Percentiles rank a stretch among this genome's conserved stretches.
These are phyloP conservation scores for Solanum chilense DNA, from an alignment of 257 asterid species.

Conservation along the genomic window DNA sequence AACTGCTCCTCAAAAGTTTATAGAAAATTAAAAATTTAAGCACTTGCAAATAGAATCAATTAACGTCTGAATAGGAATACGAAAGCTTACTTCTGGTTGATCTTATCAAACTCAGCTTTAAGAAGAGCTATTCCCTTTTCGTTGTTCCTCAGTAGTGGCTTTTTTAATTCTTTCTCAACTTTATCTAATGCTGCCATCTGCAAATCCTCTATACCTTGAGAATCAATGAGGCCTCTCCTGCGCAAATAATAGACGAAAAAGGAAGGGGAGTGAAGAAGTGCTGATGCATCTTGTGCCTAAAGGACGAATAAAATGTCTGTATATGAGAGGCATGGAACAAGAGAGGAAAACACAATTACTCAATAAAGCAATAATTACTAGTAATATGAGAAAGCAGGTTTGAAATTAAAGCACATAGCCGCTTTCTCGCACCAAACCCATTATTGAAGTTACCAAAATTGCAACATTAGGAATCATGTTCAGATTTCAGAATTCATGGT, in stretches of 20 bases:
- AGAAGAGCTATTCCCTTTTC: slow-evolving; percentile 85
- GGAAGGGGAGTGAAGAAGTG: not conserved
- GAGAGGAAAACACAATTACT: not conserved
- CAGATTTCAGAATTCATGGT: not conserved
- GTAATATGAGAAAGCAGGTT: not conserved
- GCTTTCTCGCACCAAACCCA: not conserved
- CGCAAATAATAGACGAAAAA: not conserved
- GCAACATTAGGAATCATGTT: not conserved
- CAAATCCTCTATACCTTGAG: slow-evolving; percentile 75
- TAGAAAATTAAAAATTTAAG: not conserved
- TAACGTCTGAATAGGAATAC: not conserved
- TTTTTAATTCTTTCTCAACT: slow-evolving; percentile 77
- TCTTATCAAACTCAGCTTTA: slow-evolving; percentile 67
- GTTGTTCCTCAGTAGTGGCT: slow-evolving; percentile 84
- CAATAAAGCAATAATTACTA: not conserved
- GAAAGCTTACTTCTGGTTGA: slow-evolving; percentile 79
- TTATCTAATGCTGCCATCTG: slow-evolving; percentile 79
- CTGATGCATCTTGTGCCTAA: not conserved
- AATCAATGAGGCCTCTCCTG: slow-evolving; percentile 87
- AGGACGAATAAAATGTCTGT: not conserved
- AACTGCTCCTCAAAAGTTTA: not conserved
- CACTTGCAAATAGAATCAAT: not conserved
- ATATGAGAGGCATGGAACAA: not conserved
- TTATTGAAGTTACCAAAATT: not conserved
- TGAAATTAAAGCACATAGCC: not conserved